phyloP scores from a whole-genome alignment of 768 basidiomycete species.

The Strobilomyces confusus region DNA sequence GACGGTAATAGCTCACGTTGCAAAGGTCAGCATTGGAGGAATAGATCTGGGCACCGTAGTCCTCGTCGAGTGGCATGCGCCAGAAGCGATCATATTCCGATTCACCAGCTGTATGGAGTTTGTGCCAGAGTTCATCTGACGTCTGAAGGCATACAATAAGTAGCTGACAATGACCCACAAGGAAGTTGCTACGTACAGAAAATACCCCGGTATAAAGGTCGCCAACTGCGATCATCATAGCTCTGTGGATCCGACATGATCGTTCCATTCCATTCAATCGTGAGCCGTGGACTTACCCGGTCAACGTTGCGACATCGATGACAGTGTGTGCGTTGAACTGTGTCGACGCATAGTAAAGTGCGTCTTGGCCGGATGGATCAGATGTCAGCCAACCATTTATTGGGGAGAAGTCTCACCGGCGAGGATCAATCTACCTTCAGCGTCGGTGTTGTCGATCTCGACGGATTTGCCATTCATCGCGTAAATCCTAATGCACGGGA shows the following conservation, averaged over 20 bases:
- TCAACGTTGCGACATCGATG: slow-evolving; percentile 85
- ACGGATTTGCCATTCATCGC: no score
- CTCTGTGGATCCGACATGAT: slow-evolving; percentile 39
- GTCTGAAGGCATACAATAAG: slow-evolving; percentile 39
- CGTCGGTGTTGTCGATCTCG: no score
- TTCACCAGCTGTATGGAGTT: slow-evolving; percentile 66
- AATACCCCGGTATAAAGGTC: slow-evolving; percentile 78
- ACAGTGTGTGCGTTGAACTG: slow-evolving; percentile 77
- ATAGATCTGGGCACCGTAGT: slow-evolving; percentile 72
- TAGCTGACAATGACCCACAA: background rate
- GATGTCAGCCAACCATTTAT: background rate
- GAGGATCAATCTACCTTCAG: no score
- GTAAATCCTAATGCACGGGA: no score
- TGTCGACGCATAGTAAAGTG: slow-evolving; percentile 77
- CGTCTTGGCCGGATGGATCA: slow-evolving; percentile 45
- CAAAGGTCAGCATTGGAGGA: slow-evolving; percentile 77
- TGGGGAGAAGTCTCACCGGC: slow-evolving; percentile 9
- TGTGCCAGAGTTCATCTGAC: slow-evolving; percentile 70
- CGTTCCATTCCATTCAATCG: background rate
- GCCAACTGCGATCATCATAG: slow-evolving; percentile 70
- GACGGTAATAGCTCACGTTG: slow-evolving; percentile 37
- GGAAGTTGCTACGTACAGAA: slow-evolving; percentile 42
- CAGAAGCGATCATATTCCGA: slow-evolving; percentile 80
- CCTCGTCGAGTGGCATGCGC: slow-evolving; percentile 87
- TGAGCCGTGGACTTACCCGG: slow-evolving; percentile 46